Percentiles rank a stretch among this genome's conserved stretches.
Conservation (phyloP, 2,329 filamentous ascomycete genomes). For the Daldinia eschscholtzii region DNA sequence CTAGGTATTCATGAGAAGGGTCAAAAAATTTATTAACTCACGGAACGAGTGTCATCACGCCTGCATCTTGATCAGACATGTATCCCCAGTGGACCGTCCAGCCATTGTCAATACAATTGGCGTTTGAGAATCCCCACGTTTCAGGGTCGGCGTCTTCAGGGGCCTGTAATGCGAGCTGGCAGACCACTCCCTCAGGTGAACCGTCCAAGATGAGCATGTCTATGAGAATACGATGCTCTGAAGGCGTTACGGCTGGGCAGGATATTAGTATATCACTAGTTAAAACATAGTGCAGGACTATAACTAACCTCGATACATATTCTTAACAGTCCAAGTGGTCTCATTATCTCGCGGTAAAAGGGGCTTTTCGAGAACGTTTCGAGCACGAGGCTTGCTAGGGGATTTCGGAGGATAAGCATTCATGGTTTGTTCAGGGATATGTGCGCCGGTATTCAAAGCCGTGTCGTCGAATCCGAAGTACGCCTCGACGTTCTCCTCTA, state of each 20-base stretch:
- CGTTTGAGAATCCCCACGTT: constrained; percentile 12
- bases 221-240: background rate
- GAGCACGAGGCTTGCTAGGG: background rate
- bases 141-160: background rate
- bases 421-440: constrained; percentile 12
- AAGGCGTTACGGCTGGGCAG: background rate
- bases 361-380: background rate
- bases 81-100: constrained; percentile 12
- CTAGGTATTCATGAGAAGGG: background rate
- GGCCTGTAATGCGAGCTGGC: constrained; percentile 4
- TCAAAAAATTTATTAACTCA: background rate
- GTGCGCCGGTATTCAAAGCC: constrained; percentile 1
- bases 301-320: constrained; percentile 9
- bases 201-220: constrained; percentile 11
- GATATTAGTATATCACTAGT: background rate
- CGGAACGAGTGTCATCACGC: constrained; percentile 8
- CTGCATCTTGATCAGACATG: background rate
- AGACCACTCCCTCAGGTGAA: constrained; percentile 1
- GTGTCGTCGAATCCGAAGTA: constrained; percentile 12
- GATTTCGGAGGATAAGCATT: background rate
- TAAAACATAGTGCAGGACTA: background rate
- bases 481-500: constrained; percentile 3
- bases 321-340: constrained; percentile 1
- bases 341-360: background rate
- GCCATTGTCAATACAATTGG: constrained; percentile 6